A percentile compares a stretch with the other conserved stretches of the same genome.
Evolutionary conservation across 2,329 filamentous ascomycete species (phyloP).

Genomic region (Colletotrichum aenigma): DNA sequence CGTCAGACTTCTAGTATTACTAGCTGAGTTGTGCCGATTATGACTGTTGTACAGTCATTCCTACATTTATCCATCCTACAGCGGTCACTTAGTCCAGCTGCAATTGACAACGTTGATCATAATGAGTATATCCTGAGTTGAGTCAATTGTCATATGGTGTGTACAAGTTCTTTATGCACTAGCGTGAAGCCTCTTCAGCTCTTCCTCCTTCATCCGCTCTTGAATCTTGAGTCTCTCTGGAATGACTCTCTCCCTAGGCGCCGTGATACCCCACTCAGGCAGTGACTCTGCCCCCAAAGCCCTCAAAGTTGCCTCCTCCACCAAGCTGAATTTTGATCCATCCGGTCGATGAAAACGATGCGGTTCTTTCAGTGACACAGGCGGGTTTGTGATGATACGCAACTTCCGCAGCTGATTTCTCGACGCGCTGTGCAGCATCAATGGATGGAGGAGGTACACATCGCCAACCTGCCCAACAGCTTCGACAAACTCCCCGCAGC

Average conservation of each 20-base stretch:
- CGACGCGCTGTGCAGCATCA: slow-evolving; percentile 63
- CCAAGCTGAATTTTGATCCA: slow-evolving; percentile 51
- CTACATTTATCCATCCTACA: no score
- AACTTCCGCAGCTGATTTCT: slow-evolving; percentile 30
- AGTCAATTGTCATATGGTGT: neutral
- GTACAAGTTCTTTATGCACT: neutral
- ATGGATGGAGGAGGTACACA: slow-evolving; percentile 62
- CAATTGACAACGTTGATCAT: no score
- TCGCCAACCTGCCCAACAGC: slow-evolving; percentile 58
- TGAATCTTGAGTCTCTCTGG: slow-evolving; percentile 36
- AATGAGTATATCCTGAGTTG: no score
- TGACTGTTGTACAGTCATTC: neutral
- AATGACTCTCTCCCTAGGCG: slow-evolving; percentile 52
- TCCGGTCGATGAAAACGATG: slow-evolving; percentile 55
- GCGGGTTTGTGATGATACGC: slow-evolving; percentile 30
- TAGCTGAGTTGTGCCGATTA: neutral
- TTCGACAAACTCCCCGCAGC: slow-evolving; percentile 56
- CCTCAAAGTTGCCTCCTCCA: slow-evolving; percentile 59
- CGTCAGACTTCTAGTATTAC: neutral
- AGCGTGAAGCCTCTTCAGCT: slow-evolving; percentile 44
- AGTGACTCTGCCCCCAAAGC: slow-evolving; percentile 51
- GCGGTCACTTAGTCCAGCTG: no score
- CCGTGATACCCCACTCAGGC: slow-evolving; percentile 56
- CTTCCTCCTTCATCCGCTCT: slow-evolving; percentile 29
- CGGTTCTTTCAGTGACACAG: slow-evolving; percentile 54